phyloP scores from a whole-genome alignment of 768 basidiomycete genomes.

The Mycena vulgaris region DNA sequence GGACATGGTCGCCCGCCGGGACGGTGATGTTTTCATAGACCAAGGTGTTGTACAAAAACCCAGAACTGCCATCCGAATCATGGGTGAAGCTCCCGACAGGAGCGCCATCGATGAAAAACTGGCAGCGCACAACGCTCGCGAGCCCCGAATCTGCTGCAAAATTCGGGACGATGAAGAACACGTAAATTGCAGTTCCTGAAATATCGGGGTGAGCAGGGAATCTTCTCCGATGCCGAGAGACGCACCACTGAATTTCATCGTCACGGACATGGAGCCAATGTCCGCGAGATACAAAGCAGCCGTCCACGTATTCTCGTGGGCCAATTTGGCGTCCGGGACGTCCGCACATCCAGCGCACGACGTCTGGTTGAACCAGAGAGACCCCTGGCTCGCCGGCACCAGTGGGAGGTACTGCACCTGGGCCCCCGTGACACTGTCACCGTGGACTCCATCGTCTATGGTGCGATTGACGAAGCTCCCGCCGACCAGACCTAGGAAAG shows the following conservation, averaged over 20 bases:
- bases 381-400: not conserved
- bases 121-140: constrained; percentile 20
- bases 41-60: constrained; percentile 32
- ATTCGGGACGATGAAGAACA: constrained; percentile 41
- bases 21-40: constrained; percentile 35
- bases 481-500: not conserved
- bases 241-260: constrained; percentile 36
- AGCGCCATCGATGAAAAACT: constrained; percentile 37
- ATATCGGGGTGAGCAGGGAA: not conserved
- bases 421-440: constrained; percentile 35
- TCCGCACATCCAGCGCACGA: constrained; percentile 29
- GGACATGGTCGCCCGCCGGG: constrained; percentile 33
- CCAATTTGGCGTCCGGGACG: constrained; percentile 19
- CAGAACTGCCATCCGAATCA: constrained; percentile 28
- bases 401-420: constrained; percentile 33
- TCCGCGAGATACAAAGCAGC: constrained; percentile 30
- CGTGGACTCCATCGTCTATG: constrained; percentile 40
- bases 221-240: no score
- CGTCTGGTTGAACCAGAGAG: constrained; percentile 33
- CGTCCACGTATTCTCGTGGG: constrained; percentile 37
- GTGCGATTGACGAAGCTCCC: constrained; percentile 35
- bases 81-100: constrained; percentile 37
- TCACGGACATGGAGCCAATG: constrained; percentile 29
- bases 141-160: constrained; percentile 17
- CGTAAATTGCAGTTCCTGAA: constrained; percentile 40